Evolutionary conservation across 306 rosid genomes (phyloP), one percentile per base, ranked within the genome.

Genomic region (Trichosanthes cucumerina): DNA sequence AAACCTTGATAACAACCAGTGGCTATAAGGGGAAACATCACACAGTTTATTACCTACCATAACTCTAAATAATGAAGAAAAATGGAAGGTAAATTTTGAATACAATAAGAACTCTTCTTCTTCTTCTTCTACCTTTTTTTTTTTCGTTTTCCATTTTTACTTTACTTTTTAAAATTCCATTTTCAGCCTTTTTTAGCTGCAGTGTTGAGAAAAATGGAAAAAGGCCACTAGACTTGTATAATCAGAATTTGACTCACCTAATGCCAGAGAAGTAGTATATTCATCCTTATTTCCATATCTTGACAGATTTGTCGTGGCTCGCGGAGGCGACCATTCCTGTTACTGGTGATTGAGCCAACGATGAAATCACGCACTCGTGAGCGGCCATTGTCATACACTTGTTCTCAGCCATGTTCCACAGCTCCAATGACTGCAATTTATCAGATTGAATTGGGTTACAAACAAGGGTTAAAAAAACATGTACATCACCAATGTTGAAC

Each of bases 291-390:
- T 93, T 93, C 97, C 97, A 93, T 71, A 93, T 86, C 87, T 93
- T 93, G 31, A 93, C 98, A 9, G 93, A 91, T 79, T 86, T 91
- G 84, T 93, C 98, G 79, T 89, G 85, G 80, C 98, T 93, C 60
- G 96, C 89, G 4, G 98, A 93, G 76, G 98, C 98, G 76, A 93
- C 93, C 97, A 89, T 89, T 77, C 97, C 91, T 39, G 91, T 86
- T 43, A 84, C 83, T 0, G 96, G 91, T 63, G 98, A 93, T 66
- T 86, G 89, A 59, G 98, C 93, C 84, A 93, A 79, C n/a, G 98
- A 88, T 6, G 98, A 87, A 80, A 93, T 91, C 69, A 86, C 85
- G 62, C 91, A 80, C 76, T 93, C 97, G 24, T 93, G 98, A 38
- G 97, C 97, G 4, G 86, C 52, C 62, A 91, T 84, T 10, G 96